These are phyloP conservation scores for Telfairia occidentalis DNA, from an alignment of 331 rosid genomes.

Conservation along the genomic window DNA sequence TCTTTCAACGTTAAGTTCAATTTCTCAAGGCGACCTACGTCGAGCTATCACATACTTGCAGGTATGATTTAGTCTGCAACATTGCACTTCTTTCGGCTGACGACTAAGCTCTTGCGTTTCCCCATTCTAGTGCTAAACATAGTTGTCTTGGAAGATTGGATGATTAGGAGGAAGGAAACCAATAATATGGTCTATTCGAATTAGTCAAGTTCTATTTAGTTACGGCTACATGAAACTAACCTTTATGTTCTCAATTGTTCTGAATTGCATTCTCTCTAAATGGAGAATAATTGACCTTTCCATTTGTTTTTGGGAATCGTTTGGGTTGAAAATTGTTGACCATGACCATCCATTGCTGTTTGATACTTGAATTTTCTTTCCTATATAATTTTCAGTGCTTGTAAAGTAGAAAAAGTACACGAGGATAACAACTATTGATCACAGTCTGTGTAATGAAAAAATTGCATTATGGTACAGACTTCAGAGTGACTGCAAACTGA, in stretches of 20 bases:
- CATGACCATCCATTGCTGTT: background rate
- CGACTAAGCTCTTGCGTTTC: background rate
- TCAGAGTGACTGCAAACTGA: no score
- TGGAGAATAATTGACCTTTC: background rate
- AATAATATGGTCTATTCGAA: background rate
- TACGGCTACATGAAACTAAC: background rate
- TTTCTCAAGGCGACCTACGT: constrained; percentile 95
- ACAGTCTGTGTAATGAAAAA: no score
- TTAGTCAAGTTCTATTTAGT: background rate
- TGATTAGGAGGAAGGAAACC: background rate
- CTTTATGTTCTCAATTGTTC: background rate
- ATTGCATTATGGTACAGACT: background rate
- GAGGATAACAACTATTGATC: background rate
- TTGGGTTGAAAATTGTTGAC: background rate
- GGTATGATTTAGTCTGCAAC: constrained; percentile 23
- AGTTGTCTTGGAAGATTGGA: background rate
- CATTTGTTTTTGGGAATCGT: background rate
- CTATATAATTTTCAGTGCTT: background rate
- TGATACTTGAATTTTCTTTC: background rate
- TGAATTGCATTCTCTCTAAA: background rate
- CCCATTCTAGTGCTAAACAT: background rate
- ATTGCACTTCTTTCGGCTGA: background rate
- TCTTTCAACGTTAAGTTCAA: constrained; percentile 68
- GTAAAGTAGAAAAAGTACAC: background rate
- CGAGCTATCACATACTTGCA: constrained; percentile 91